Evolutionary conservation across 176 grass and related monocot species (phyloP), one percentile per base, ranked within the genome.

Genomic region (Eremochloa ophiuroides): DNA sequence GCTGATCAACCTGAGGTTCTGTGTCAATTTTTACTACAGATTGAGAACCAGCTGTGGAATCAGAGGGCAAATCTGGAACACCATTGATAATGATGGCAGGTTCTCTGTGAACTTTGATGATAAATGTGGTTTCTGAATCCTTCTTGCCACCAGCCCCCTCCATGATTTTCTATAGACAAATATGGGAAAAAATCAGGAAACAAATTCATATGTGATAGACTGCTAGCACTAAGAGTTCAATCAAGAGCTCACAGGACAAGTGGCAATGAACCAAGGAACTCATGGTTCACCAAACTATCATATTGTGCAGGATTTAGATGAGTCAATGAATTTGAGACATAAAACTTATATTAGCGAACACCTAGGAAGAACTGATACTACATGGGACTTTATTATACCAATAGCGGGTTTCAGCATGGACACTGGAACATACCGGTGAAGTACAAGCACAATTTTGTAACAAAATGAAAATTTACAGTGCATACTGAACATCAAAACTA

Each of bases 51-150:
- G 79, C 53, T 67, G 73, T 12, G 42, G 38, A 62, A 74, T 83
- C 80, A 85, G 81, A 35, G 80, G 80, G 61, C 33, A 92, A 53
- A 66, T 69, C 69, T 47, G 92, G 95, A 69, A 95, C 66, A 30
- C 95, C 95, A 69, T 80, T 93, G 83, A 98, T 89, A 81, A 98
- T 74, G 42, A 98, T 86, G 28, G 86, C 92, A 72, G 95, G 92
- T 78, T 98, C 95, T 83, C 86, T 88, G n/a, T 70, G 27, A 68
- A 93, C 85, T 89, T 91, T 85, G 56, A 83, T 75, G 41, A 89
- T 80, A 89, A 31, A 47, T 71, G 79, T 44, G 79, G 72, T 73
- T 42, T 84, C 77, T 76, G 85, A 73, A 15, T 92, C 47, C 82
- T 73, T 73, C 11, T 30, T 66, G 73, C 35, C 15, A 70, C 77